Percentiles rank a stretch among this genome's conserved stretches.
These are phyloP conservation scores for Phytophthora pisi DNA, from an alignment of 352 stramenopile genomes.

Conservation along the genomic window DNA sequence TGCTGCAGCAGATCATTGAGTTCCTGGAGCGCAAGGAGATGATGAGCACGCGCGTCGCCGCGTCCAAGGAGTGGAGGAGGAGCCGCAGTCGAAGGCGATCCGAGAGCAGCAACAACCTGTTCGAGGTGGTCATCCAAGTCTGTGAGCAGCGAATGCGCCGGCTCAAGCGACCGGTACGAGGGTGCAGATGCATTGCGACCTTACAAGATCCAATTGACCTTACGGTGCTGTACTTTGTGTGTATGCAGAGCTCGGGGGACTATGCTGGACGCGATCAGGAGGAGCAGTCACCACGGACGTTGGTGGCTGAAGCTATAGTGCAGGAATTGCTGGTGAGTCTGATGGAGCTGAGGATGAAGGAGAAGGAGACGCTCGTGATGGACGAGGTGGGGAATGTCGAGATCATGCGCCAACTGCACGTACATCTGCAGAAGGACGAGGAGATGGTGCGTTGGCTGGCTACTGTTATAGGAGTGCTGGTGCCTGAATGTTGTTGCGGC, in stretches of 20 bases:
- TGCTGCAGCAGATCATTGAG: constrained; percentile 57
- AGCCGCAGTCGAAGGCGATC: constrained; percentile 26
- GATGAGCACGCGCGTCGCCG: constrained; percentile 36
- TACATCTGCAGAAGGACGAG: constrained; percentile 55
- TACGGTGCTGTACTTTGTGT: constrained; percentile 5
- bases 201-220: background rate
- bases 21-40: constrained; percentile 62
- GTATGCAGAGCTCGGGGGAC: constrained; percentile 12
- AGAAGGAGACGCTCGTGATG: constrained; percentile 61
- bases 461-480: background rate
- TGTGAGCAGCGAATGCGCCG: constrained; percentile 59
- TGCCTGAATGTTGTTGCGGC: constrained; percentile 8
- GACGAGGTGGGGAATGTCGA: constrained; percentile 67
- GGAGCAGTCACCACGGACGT: constrained; percentile 38
- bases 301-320: constrained; percentile 71
- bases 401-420: constrained; percentile 52
- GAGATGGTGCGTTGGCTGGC: constrained; percentile 37
- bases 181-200: background rate
- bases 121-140: constrained; percentile 54
- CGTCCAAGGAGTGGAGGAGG: constrained; percentile 34
- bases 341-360: constrained; percentile 52
- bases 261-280: constrained; percentile 19
- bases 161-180: constrained; percentile 33
- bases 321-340: constrained; percentile 70
- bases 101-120: constrained; percentile 44